phyloP scores from a whole-genome alignment of 169 alveolate genomes.

The Plasmodium inui region DNA sequence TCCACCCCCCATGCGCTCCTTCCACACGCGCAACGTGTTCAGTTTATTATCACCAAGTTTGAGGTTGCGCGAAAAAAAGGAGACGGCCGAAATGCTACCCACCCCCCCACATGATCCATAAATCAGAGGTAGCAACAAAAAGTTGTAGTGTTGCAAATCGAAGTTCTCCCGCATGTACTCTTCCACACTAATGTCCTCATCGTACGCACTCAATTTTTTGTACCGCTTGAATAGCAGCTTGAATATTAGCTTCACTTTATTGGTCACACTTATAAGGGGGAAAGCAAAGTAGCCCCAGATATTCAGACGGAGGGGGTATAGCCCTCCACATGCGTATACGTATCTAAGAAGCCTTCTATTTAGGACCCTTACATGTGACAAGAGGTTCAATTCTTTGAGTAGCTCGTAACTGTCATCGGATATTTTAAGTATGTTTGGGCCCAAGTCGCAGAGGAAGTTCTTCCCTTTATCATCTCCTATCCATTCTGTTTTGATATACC shows the following conservation, averaged over 20 bases:
- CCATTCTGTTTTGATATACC: conserved; percentile 29
- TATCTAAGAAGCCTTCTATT: conserved; percentile 4
- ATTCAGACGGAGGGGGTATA: conserved; percentile 20
- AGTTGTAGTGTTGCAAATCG: conserved; percentile 27
- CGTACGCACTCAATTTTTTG: conserved; percentile 10
- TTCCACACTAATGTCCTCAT: conserved; percentile 22
- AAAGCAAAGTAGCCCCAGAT: conserved; percentile 22
- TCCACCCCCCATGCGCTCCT: neutral
- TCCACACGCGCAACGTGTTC: conserved; percentile 19
- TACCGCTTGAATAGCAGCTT: conserved; percentile 21
- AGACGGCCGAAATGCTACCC: conserved; percentile 40
- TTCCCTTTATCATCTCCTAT: neutral
- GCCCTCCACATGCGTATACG: neutral
- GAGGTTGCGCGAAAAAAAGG: conserved; percentile 52
- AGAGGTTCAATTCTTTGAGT: neutral
- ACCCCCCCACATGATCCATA: conserved; percentile 62
- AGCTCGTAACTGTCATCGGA: conserved; percentile 35
- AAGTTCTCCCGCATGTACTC: conserved; percentile 48
- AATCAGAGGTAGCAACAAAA: conserved; percentile 28
- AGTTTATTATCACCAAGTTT: conserved; percentile 6
- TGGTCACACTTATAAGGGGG: conserved; percentile 16
- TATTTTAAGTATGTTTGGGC: conserved; percentile 46
- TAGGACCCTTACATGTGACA: neutral
- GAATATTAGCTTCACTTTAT: conserved; percentile 48
- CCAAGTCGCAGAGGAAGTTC: conserved; percentile 14